Evolutionary conservation across 208 protist species (phyloP), one percentile per base, ranked within the genome.

Genomic region (Leishmania mexicana): DNA sequence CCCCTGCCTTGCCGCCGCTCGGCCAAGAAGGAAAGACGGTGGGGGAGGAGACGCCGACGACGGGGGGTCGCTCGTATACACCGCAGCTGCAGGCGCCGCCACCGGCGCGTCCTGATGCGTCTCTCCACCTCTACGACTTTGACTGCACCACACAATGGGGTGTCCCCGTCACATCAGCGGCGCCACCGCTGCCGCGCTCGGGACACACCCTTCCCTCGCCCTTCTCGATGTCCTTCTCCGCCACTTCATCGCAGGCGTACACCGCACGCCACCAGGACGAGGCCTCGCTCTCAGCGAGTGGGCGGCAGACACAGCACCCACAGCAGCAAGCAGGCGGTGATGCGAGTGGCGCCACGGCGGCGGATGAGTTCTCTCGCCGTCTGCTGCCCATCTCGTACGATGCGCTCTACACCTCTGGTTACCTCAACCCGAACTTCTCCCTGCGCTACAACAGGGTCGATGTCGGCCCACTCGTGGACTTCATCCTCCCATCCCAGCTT

Each of bases 381-480:
- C 83, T 88, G 31, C 76, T 91, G 31, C 79, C 75, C 28, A 60
- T 93, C 49, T 90, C 90, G 2, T 45, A 81, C 74, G 88, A 90
- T 53, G 90, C 90, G 21, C 80, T 91, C 58, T 77, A 76, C 73
- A 75, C 68, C 70, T 92, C 88, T 35, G 88, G 88, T 68, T 86
- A 88, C 40, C 71, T 93, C 5, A 91, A 93, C 81, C 82, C 87
- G 6, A 72, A 91, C 31, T 93, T 93, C 70, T 92, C 86, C 28
- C 75, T 93, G 13, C 47, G 71, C 8, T 71, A 92, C 76, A 93
- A 93, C 78, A 74, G 85, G 51, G 28, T 83, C 4, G 1, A 78
- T 15, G 79, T 93, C 57, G 90, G 90, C 0, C 90, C 90, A 15
- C 86, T 93, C n/a, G 47, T 93, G n/a, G 84, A 92, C 67, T 73